These are phyloP conservation scores for Tulasnella sp. DNA, from an alignment of 768 basidiomycete species.

Conservation along the genomic window DNA sequence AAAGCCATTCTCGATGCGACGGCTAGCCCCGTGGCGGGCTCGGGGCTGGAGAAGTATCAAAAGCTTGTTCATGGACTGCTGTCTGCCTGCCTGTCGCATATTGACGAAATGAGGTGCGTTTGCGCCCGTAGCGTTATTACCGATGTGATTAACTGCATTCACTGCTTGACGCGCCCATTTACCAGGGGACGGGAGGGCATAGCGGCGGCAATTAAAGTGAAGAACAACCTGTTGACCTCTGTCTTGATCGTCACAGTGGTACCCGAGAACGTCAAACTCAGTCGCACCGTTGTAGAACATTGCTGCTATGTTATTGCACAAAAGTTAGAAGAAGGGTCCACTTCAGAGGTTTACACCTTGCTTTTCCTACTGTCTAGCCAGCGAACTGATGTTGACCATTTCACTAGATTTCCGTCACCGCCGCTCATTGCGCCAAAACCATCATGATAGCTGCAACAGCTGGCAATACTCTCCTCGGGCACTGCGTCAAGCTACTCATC, in stretches of 20 bases:
- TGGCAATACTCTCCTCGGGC: slow-evolving; percentile 67
- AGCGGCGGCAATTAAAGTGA: slow-evolving; percentile 79
- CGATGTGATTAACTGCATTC: neutral
- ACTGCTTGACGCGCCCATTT: neutral
- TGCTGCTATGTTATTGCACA: slow-evolving; percentile 83
- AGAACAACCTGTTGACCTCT: slow-evolving; percentile 84
- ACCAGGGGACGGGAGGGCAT: slow-evolving; percentile 76
- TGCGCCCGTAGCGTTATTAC: slow-evolving; percentile 39
- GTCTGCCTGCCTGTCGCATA: slow-evolving; percentile 81
- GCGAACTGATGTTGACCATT: neutral
- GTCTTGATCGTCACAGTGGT: slow-evolving; percentile 84
- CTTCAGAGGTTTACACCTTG: slow-evolving; percentile 55
- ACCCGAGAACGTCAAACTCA: slow-evolving; percentile 66
- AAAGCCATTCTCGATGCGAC: slow-evolving; percentile 69
- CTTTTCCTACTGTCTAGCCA: neutral
- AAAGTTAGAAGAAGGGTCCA: slow-evolving; percentile 64
- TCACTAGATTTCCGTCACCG: slow-evolving; percentile 73
- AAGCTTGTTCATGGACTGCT: slow-evolving; percentile 75
- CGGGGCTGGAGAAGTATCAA: slow-evolving; percentile 57
- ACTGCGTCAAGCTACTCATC: slow-evolving; percentile 71
- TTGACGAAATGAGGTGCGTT: slow-evolving; percentile 86
- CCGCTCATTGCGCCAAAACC: slow-evolving; percentile 88
- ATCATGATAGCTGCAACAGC: slow-evolving; percentile 71
- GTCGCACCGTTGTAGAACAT: slow-evolving; percentile 78
- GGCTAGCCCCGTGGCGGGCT: slow-evolving; percentile 41